phyloP scores from a whole-genome alignment of 2,329 filamentous ascomycete species.

The Sclerotiophoma versabilis region DNA sequence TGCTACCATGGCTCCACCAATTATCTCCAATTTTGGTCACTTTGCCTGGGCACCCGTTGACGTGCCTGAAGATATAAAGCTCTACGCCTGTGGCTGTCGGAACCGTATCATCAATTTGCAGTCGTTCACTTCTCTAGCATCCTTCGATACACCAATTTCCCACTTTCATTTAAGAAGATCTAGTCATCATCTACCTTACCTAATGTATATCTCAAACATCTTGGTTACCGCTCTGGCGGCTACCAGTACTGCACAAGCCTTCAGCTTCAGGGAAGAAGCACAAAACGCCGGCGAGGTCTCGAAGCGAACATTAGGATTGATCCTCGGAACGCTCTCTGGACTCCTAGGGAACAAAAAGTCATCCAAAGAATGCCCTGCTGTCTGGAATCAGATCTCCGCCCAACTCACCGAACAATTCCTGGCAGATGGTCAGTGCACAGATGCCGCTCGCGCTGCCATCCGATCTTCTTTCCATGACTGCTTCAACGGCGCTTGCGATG shows the following conservation, averaged over 20 bases:
- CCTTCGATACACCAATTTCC: conserved; percentile 1
- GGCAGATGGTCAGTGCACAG: conserved; percentile 44
- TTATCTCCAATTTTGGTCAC: conserved; percentile 19
- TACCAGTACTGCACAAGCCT: conserved; percentile 34
- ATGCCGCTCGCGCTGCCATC: conserved; percentile 46
- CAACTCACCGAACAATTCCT: conserved; percentile 44
- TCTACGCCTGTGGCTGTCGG: conserved; percentile 4
- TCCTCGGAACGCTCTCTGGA: conserved; percentile 15
- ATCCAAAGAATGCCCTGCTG: conserved; percentile 33
- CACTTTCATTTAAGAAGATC: conserved; percentile 17
- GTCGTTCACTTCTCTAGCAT: conserved; percentile 20
- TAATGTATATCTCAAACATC: conserved; percentile 47
- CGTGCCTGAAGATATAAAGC: conserved; percentile 30
- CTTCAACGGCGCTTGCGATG: conserved; percentile 48
- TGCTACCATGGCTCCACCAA: conserved; percentile 9
- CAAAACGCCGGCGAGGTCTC: conserved; percentile 18
- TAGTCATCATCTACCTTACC: conserved; percentile 15
- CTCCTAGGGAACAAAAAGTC: conserved; percentile 15
- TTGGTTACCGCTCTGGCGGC: conserved; percentile 36
- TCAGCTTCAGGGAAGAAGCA: conserved; percentile 30
- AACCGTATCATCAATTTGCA: conserved; percentile 15
- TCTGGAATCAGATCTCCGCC: conserved; percentile 44
- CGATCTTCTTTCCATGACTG: conserved; percentile 47
- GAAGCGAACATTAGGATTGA: conserved; percentile 25
- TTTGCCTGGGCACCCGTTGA: conserved; percentile 21